Base-by-base conservation (phyloP, 192 early-diverging fungal genomes). In the Coemansia sp. region DNA sequence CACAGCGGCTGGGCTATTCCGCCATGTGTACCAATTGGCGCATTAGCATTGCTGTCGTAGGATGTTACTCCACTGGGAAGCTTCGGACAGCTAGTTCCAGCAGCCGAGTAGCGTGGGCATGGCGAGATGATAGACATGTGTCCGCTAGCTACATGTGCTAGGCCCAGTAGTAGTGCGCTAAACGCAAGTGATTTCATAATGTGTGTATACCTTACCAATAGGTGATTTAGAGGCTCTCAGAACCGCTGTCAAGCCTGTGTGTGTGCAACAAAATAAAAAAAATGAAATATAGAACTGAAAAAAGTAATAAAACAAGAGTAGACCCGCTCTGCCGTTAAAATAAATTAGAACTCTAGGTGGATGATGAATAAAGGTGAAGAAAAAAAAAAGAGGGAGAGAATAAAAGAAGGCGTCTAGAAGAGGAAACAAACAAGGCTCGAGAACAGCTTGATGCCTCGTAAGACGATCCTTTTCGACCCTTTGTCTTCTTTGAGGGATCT, bases 31-130 rank as follows among this genome's bases (percentile, higher is more conserved):
- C 74, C 78, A 36, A 80, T 72, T 3, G 73, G 69, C 9, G 50
- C 60, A 50, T 82, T 85, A 27, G 83, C 69, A 18, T 75, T 64
- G 39, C 75, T 75, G 66, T 88, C 87, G 2, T 71, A 33, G 0
- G 52, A 20, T 36, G 86, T 65, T 44, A 83, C 75, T 12, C 70
- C 70, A 1, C 29, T 58, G 9, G 70, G 70, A 12, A 71, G 52
- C 15, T 64, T 43, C 2, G 70, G 70, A 31, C 70, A 71, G 3
- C 41, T 53, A 1, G 53, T 13, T 5, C 70, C 70, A 20, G 70
- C 70, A 5, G 63, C 27, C 13, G 70, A 71, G 52, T 55, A 71
- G 18, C 70, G 70, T 24, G 70, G 70, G 39, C 70, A 71, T 22
- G 70, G 70, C n/a, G 63, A 64, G 11, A 64, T 33, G 1, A 71